These are phyloP conservation scores for Rhizophagus clarus DNA, from an alignment of 192 early-diverging fungal genomes.

Conservation along the genomic window DNA sequence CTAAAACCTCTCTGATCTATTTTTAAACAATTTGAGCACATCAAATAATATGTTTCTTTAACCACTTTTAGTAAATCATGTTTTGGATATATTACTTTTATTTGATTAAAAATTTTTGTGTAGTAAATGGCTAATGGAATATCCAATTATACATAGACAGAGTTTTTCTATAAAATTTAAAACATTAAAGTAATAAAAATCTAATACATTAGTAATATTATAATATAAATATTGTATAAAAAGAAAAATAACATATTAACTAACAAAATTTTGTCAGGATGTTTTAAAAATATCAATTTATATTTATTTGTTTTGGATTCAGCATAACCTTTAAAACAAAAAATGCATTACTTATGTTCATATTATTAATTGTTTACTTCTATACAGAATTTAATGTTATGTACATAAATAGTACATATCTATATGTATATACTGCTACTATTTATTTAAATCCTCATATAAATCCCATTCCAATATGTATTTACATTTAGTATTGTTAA, in stretches of 20 bases:
- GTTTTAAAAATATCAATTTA: not conserved
- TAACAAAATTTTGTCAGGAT: slow-evolving; percentile 11
- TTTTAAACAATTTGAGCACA: not conserved
- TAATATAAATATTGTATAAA: not conserved
- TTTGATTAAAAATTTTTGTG: not conserved
- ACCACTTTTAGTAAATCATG: not conserved
- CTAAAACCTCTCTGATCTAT: not conserved
- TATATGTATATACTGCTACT: slow-evolving; percentile 4
- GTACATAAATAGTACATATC: slow-evolving; percentile 3
- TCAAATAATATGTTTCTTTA: not conserved
- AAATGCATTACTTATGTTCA: slow-evolving; percentile 7
- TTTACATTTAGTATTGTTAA: no score
- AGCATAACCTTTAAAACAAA: not conserved
- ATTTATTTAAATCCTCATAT: not conserved
- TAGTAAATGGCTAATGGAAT: not conserved
- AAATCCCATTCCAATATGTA: not conserved
- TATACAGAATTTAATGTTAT: slow-evolving; percentile 7
- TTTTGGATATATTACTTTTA: not conserved
- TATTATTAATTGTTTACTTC: not conserved
- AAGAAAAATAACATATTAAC: not conserved
- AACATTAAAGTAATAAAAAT: not conserved
- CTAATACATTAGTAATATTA: not conserved
- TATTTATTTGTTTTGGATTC: not conserved
- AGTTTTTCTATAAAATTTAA: slow-evolving; percentile 3
- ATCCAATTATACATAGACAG: not conserved